Percentiles rank a stretch among this genome's conserved stretches.
These are phyloP conservation scores for Salix caprea DNA, from an alignment of 345 rosid genomes.

Conservation along the genomic window DNA sequence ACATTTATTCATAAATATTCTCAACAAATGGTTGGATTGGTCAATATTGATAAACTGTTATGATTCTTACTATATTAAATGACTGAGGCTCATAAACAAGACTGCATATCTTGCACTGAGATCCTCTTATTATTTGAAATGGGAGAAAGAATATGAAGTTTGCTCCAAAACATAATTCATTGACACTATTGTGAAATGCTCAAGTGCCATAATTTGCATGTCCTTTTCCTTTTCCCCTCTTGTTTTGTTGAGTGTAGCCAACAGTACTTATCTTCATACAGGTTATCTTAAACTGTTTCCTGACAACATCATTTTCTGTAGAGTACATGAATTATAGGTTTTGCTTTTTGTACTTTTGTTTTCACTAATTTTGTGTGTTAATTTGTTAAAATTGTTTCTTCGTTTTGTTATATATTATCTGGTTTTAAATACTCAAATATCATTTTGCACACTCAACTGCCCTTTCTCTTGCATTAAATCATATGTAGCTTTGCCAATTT, in stretches of 20 bases:
- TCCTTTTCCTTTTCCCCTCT: not conserved
- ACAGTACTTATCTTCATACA: conserved; percentile 13
- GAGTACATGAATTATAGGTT: conserved; percentile 30
- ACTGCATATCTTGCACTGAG: not conserved
- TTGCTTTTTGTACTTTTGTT: not conserved
- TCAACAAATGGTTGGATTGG: not conserved
- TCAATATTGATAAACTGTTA: not conserved
- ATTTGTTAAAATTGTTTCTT: not conserved
- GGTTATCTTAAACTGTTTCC: conserved; percentile 68
- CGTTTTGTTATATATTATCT: not conserved
- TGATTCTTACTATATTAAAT: not conserved
- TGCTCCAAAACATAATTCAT: not conserved
- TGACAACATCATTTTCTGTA: conserved; percentile 89
- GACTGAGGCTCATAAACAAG: not conserved
- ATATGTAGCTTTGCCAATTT: not conserved
- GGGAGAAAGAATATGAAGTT: not conserved
- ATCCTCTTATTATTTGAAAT: not conserved
- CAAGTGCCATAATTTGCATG: not conserved
- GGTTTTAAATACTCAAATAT: not conserved
- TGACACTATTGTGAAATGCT: not conserved
- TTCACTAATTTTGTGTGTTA: not conserved
- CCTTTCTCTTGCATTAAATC: not conserved
- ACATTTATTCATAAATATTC: too few relatives aligned
- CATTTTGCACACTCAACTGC: not conserved
- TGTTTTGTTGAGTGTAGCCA: not conserved